Conservation (phyloP, 306 rosid genomes). For the Cucurbita pepo region DNA sequence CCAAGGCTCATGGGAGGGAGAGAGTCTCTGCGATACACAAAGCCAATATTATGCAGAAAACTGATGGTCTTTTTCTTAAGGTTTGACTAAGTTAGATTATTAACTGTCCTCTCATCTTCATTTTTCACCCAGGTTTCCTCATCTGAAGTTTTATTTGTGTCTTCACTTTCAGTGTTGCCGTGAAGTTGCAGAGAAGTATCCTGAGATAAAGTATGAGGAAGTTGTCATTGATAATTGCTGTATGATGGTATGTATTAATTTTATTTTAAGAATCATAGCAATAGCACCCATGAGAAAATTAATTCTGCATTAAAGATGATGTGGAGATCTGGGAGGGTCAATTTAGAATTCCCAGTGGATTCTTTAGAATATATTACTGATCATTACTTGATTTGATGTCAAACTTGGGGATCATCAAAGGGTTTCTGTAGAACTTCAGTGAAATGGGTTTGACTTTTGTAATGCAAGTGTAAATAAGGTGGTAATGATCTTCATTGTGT, state of each 20-base stretch:
- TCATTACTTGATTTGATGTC: not conserved
- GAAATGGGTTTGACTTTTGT: not conserved
- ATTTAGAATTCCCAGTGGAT: not conserved
- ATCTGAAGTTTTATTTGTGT: slow-evolving; percentile 5
- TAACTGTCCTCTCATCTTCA: not conserved
- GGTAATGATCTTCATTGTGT: not conserved
- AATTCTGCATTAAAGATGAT: not conserved
- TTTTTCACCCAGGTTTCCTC: not conserved
- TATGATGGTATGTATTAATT: slow-evolving; percentile 64
- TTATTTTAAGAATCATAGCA: not conserved
- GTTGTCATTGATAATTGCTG: slow-evolving; percentile 97
- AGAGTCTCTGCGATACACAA: slow-evolving; percentile 98
- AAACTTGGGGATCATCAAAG: not conserved
- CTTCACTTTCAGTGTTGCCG: slow-evolving; percentile 71
- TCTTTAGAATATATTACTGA: not conserved
- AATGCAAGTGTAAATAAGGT: not conserved
- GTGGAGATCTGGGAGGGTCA: not conserved
- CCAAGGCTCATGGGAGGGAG: slow-evolving; percentile 82
- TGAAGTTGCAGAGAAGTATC: slow-evolving; percentile 95
- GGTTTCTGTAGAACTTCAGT: not conserved
- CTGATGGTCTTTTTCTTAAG: slow-evolving; percentile 87
- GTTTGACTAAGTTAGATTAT: slow-evolving; percentile 6
- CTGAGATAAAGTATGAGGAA: slow-evolving; percentile 87
- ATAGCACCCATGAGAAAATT: not conserved
- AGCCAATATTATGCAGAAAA: slow-evolving; percentile 98